phyloP scores from a whole-genome alignment of 2,329 filamentous ascomycete genomes.

The Penicillium sumatraense region DNA sequence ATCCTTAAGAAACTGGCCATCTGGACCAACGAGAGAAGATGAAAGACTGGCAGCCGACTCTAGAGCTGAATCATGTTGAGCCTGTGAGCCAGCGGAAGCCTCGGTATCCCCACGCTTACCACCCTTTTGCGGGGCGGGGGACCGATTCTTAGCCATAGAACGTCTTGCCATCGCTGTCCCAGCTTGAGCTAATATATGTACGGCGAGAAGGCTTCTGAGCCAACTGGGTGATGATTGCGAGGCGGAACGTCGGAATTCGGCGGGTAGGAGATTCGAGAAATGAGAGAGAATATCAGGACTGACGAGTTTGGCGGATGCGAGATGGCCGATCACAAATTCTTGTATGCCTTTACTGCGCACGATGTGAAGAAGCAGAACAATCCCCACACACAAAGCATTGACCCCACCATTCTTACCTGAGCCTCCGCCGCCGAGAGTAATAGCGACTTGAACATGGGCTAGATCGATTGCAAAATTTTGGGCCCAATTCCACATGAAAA shows the following conservation, averaged over 20 bases:
- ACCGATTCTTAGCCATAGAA: constrained; percentile 50
- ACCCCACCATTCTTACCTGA: constrained; percentile 53
- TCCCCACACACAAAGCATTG: constrained; percentile 50
- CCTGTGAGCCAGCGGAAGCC: constrained; percentile 48
- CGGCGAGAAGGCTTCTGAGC: constrained; percentile 52
- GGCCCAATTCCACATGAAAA: constrained; percentile 83
- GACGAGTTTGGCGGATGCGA: constrained; percentile 50
- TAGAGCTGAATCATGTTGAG: constrained; percentile 47
- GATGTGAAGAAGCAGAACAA: constrained; percentile 52
- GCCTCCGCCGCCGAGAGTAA: constrained; percentile 82
- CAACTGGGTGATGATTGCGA: constrained; percentile 49
- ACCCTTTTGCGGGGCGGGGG: constrained; percentile 43
- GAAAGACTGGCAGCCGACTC: constrained; percentile 49
- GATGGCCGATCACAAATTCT: constrained; percentile 54
- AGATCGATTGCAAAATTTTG: constrained; percentile 89
- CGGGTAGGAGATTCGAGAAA: constrained; percentile 48
- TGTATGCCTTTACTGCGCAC: constrained; percentile 52
- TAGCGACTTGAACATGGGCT: constrained; percentile 89
- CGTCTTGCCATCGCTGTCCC: constrained; percentile 53
- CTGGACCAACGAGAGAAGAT: constrained; percentile 41
- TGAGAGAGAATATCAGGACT: constrained; percentile 48
- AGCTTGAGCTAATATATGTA: constrained; percentile 55
- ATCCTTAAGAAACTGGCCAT: constrained; percentile 56
- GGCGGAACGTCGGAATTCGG: constrained; percentile 48
- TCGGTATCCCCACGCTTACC: constrained; percentile 52